Percentiles rank a stretch among this genome's conserved stretches.
Conservation (phyloP, 169 alveolate genomes). For the Eimeria sp. region DNA sequence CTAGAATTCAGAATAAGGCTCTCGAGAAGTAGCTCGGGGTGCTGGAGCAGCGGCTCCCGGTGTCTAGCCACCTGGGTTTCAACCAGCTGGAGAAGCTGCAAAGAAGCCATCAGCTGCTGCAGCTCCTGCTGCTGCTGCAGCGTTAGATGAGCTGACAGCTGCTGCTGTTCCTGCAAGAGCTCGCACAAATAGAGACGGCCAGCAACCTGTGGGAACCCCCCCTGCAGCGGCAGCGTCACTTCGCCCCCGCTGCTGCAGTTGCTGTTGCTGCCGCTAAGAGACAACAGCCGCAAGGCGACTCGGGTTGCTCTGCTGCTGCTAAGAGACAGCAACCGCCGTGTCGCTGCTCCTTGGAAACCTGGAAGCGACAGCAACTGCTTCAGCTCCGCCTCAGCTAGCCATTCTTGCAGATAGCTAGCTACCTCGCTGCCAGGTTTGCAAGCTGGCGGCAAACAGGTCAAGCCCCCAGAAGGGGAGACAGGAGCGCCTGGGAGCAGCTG, state of each 20-base stretch:
- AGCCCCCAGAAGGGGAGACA: not conserved
- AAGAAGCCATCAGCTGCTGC: conserved; percentile 82
- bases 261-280: conserved; percentile 27
- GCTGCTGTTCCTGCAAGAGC: conserved; percentile 28
- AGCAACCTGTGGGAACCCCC: not conserved
- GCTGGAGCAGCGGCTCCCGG: conserved; percentile 79
- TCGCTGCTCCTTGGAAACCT: conserved; percentile 33
- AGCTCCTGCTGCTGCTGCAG: conserved; percentile 61
- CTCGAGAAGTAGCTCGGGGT: conserved; percentile 56
- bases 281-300: conserved; percentile 48
- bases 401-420: conserved; percentile 54
- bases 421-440: conserved; percentile 8
- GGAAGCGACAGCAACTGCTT: conserved; percentile 62
- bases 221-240: conserved; percentile 33
- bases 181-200: conserved; percentile 73
- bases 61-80: conserved; percentile 82
- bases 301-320: conserved; percentile 66
- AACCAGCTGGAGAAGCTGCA: conserved; percentile 84
- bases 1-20: conserved; percentile 69
- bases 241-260: conserved; percentile 10
- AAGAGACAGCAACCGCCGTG: conserved; percentile 46
- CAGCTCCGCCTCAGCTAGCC: conserved; percentile 70
- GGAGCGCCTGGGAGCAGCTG: conserved; percentile 7
- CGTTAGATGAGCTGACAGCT: not conserved
- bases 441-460: not conserved